phyloP scores from a whole-genome alignment of 2,329 filamentous ascomycete species.

The Lasiodiplodia gonubiensis region DNA sequence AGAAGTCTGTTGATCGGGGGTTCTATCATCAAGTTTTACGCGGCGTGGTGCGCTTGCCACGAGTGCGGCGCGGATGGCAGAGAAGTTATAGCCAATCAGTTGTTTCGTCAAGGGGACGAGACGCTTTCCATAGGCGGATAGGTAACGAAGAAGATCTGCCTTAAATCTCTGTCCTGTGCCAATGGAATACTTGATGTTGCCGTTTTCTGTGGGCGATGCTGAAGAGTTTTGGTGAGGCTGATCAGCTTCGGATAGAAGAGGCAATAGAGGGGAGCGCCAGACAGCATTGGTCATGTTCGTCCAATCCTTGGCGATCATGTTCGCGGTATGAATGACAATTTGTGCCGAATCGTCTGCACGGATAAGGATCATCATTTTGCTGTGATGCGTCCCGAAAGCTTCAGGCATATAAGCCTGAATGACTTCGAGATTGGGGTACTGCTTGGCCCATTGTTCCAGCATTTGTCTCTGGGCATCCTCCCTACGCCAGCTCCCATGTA shows the following conservation, averaged over 20 bases:
- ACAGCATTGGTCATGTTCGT: conserved; percentile 83
- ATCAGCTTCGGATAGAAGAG: conserved; percentile 45
- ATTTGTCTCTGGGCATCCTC: conserved; percentile 65
- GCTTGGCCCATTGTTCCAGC: conserved; percentile 67
- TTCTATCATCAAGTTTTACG: conserved; percentile 56
- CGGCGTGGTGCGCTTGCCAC: conserved; percentile 79
- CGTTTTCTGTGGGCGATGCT: too few species aligned
- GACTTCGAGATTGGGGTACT: conserved; percentile 70
- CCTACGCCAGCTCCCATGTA: conserved; percentile 70
- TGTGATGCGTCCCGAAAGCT: conserved; percentile 83
- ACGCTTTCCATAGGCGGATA: conserved; percentile 70
- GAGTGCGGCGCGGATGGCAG: conserved; percentile 69
- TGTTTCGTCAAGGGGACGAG: conserved; percentile 61
- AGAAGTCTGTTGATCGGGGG: conserved; percentile 56
- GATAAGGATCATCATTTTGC: conserved; percentile 86
- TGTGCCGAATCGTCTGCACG: conserved; percentile 78
- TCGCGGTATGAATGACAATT: conserved; percentile 85
- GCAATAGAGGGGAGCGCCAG: conserved; percentile 77
- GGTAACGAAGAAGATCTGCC: conserved; percentile 72
- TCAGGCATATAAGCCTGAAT: conserved; percentile 81
- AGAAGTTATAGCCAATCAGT: conserved; percentile 72
- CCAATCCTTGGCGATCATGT: conserved; percentile 91
- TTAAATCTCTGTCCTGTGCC: conserved; percentile 78
- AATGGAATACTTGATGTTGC: conserved; percentile 35
- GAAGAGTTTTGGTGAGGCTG: not conserved